phyloP scores from a whole-genome alignment of 2,329 filamentous ascomycete genomes.

The Allantophomopsis lycopodina region DNA sequence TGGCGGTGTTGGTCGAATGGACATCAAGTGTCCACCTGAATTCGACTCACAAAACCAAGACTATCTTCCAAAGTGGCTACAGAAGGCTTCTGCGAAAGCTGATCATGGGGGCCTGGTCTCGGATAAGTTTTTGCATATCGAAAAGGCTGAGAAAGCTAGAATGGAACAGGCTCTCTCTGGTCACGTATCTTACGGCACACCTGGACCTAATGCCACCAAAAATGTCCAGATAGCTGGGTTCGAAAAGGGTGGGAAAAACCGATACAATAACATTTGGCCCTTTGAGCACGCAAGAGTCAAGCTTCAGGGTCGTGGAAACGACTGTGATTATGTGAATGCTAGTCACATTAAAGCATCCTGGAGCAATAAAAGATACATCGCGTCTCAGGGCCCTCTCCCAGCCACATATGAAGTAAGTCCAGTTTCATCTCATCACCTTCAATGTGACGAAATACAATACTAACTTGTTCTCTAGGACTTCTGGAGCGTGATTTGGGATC shows the following conservation, averaged over 20 bases:
- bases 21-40: conserved; percentile 41
- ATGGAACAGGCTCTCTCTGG: conserved; percentile 72
- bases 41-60: conserved; percentile 30
- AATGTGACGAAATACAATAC: not conserved
- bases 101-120: conserved; percentile 73
- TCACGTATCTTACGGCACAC: conserved; percentile 39
- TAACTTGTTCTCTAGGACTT: conserved; percentile 55
- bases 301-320: conserved; percentile 50
- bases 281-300: conserved; percentile 89
- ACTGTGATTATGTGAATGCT: conserved; percentile 93
- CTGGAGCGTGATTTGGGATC: conserved; percentile 95
- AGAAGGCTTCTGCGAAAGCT: conserved; percentile 45
- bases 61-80: conserved; percentile 62
- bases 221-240: conserved; percentile 72
- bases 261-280: conserved; percentile 95
- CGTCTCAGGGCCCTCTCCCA: conserved; percentile 85
- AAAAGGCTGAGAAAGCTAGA: conserved; percentile 74
- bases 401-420: conserved; percentile 71
- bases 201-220: conserved; percentile 11
- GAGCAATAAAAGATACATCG: conserved; percentile 89
- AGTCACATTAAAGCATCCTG: conserved; percentile 69
- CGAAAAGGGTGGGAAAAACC: conserved; percentile 88
- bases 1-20: conserved; percentile 77
- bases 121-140: conserved; percentile 71
- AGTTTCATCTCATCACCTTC: not conserved